phyloP scores from a whole-genome alignment of 2,329 filamentous ascomycete genomes.

The Paraconiothyrium brasiliense region DNA sequence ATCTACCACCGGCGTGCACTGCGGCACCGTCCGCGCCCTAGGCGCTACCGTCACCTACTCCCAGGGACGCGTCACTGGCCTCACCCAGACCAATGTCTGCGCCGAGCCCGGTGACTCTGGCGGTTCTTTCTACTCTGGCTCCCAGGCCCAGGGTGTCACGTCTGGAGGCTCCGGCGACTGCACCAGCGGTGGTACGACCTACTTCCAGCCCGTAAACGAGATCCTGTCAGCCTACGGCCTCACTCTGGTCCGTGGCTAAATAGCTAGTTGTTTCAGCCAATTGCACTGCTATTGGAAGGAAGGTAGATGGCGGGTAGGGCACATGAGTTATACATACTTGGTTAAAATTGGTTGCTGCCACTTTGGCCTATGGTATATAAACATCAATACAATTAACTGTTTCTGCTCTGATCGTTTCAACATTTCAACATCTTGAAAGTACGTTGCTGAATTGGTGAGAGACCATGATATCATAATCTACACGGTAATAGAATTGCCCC shows the following conservation, averaged over 20 bases:
- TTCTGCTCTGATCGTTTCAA: neutral
- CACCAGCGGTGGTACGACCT: conserved; percentile 49
- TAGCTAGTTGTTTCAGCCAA: conserved; percentile 11
- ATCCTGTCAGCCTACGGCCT: conserved; percentile 53
- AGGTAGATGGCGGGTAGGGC: neutral
- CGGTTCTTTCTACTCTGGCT: conserved; percentile 52
- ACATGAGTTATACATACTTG: conserved; percentile 18
- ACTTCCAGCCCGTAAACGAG: conserved; percentile 56
- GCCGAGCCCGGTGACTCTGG: conserved; percentile 56
- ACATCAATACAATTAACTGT: neutral
- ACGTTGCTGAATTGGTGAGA: too few relatives aligned
- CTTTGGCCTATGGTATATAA: conserved; percentile 5
- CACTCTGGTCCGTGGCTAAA: conserved; percentile 33
- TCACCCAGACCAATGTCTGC: conserved; percentile 54
- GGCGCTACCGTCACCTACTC: conserved; percentile 53
- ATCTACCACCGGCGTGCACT: conserved; percentile 54
- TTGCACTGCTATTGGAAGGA: conserved; percentile 11
- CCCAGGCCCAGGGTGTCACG: conserved; percentile 56
- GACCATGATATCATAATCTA: too few relatives aligned
- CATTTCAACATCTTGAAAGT: too few relatives aligned
- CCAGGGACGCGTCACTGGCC: conserved; percentile 52
- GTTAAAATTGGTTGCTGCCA: conserved; percentile 10
- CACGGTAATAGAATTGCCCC: too few relatives aligned
- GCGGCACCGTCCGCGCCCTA: conserved; percentile 49
- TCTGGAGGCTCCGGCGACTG: conserved; percentile 55